A percentile compares a stretch with the other conserved stretches of the same genome.
phyloP scores from a whole-genome alignment of 371 early-diverging fungal genomes.

The Mortierella polycephala region DNA sequence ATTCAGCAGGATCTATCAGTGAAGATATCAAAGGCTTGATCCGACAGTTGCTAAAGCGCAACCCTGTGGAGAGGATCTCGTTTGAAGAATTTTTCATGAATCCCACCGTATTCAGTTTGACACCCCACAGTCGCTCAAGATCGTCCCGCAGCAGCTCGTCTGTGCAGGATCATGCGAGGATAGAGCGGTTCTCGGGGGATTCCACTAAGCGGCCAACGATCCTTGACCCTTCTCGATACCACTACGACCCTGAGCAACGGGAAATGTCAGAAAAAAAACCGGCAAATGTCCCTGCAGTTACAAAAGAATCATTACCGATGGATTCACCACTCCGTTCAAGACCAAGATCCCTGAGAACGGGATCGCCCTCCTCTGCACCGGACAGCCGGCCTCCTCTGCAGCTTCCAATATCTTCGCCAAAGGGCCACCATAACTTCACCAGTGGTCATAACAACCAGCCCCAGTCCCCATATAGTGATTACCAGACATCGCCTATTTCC shows the following conservation, averaged over 20 bases:
- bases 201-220: constrained; percentile 7
- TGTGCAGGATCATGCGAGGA: constrained; percentile 21
- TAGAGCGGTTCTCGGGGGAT: constrained; percentile 5
- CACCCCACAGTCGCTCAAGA: constrained; percentile 24
- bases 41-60: constrained; percentile 80
- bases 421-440: constrained; percentile 13
- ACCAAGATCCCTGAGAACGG: constrained; percentile 33
- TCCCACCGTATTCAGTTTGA: constrained; percentile 63
- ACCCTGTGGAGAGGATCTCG: constrained; percentile 86
- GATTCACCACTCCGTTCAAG: constrained; percentile 26
- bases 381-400: constrained; percentile 45
- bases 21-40: constrained; percentile 87
- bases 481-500: constrained; percentile 14
- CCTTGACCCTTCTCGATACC: constrained; percentile 25
- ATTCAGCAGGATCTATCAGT: constrained; percentile 55
- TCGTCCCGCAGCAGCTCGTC: constrained; percentile 19
- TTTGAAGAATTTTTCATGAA: constrained; percentile 95
- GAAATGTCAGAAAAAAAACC: constrained; percentile 30
- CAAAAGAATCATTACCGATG: constrained; percentile 11
- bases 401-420: constrained; percentile 43
- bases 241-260: constrained; percentile 20
- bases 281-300: constrained; percentile 1
- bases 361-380: constrained; percentile 30
- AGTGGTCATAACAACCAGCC: constrained; percentile 3
- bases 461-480: constrained; percentile 15